Conservation (phyloP, 2,329 filamentous ascomycete genomes). For the Trichoderma semiorbis region DNA sequence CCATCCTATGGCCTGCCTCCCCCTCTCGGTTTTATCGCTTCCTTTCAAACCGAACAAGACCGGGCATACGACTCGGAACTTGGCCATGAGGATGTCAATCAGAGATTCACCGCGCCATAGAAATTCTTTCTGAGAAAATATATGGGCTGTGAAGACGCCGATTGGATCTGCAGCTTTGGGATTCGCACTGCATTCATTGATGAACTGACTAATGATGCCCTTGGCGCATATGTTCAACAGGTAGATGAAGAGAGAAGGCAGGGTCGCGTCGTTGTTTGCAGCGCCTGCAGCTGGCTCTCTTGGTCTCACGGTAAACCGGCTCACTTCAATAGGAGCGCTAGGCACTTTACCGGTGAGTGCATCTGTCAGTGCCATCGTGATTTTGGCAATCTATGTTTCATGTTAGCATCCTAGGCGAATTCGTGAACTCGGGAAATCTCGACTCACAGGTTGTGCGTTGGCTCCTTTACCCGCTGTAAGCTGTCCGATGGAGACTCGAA, state of each 20-base stretch:
- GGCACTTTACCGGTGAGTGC: constrained; percentile 51
- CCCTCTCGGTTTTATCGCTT: constrained; percentile 66
- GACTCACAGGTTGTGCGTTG: constrained; percentile 47
- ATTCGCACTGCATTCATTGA: constrained; percentile 62
- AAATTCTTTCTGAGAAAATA: constrained; percentile 69
- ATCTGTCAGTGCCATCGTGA: constrained; percentile 45
- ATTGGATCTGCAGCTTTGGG: constrained; percentile 70
- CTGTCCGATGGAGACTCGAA: constrained; percentile 71
- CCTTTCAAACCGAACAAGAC: constrained; percentile 82
- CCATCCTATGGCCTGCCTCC: constrained; percentile 71
- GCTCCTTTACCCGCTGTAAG: constrained; percentile 61
- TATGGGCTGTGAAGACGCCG: constrained; percentile 69
- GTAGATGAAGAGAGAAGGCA: constrained; percentile 68
- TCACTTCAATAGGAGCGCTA: constrained; percentile 51
- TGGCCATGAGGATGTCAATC: constrained; percentile 81
- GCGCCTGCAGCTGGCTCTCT: constrained; percentile 48
- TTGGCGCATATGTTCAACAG: constrained; percentile 75
- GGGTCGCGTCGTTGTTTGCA: constrained; percentile 47
- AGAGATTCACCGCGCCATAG: constrained; percentile 64
- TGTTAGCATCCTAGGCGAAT: not conserved
- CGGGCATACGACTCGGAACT: constrained; percentile 76
- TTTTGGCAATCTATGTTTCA: constrained; percentile 36
- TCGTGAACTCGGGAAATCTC: not conserved
- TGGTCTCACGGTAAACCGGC: constrained; percentile 48
- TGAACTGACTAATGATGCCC: constrained; percentile 65